phyloP scores from a whole-genome alignment of 2,329 filamentous ascomycete species.

The Capronia epimyces region DNA sequence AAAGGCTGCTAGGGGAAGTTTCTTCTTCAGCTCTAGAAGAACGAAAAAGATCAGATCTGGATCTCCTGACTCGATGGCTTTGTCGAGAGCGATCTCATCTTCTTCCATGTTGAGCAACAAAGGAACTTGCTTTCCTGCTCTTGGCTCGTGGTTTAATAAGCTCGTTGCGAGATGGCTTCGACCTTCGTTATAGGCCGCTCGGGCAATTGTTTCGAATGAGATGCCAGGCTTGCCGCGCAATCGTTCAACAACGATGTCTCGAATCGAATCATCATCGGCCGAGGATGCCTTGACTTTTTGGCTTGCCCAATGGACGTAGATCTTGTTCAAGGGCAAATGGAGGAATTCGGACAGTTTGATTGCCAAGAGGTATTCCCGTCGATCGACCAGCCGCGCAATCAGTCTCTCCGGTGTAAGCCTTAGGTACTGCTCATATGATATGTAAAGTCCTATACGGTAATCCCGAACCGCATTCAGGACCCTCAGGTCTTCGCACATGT shows the following conservation, averaged over 20 bases:
- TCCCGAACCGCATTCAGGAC: conserved; percentile 89
- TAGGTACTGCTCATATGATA: conserved; percentile 92
- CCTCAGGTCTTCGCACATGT: conserved; percentile 90
- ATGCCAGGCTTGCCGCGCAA: conserved; percentile 84
- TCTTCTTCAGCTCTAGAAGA: conserved; percentile 79
- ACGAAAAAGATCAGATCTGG: conserved; percentile 90
- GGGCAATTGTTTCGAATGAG: conserved; percentile 90
- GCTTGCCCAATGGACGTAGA: conserved; percentile 95
- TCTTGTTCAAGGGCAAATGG: conserved; percentile 75
- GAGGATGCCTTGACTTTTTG: conserved; percentile 82
- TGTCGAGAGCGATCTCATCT: conserved; percentile 89
- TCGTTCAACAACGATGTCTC: conserved; percentile 77
- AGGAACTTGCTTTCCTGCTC: conserved; percentile 92
- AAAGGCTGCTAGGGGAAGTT: conserved; percentile 82
- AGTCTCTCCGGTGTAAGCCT: conserved; percentile 83
- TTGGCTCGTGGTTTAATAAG: conserved; percentile 85
- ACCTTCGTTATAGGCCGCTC: conserved; percentile 90
- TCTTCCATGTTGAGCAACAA: conserved; percentile 92
- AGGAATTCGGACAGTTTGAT: conserved; percentile 84
- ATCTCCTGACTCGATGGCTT: conserved; percentile 91
- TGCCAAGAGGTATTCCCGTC: conserved; percentile 85
- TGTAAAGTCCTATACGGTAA: conserved; percentile 81
- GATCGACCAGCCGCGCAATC: conserved; percentile 77
- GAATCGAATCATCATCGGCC: conserved; percentile 83
- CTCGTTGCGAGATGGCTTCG: conserved; percentile 82